phyloP scores from a whole-genome alignment of 106 monocot genomes.

The Acorus calamus region DNA sequence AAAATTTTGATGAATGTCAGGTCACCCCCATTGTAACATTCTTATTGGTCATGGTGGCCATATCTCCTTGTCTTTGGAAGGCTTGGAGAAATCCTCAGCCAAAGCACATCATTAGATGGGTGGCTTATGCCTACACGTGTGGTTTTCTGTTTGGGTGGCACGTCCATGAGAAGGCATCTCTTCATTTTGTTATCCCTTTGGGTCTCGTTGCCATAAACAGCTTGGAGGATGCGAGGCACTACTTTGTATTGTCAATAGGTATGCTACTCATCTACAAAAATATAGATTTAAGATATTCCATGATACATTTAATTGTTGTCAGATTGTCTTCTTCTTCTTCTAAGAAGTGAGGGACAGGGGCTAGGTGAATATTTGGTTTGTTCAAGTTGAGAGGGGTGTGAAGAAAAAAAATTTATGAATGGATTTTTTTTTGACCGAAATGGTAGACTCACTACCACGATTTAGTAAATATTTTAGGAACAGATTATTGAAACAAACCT shows the following conservation, averaged over 20 bases:
- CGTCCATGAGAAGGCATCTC: conserved; percentile 98
- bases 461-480: too few species aligned
- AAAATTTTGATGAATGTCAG: conserved; percentile 19
- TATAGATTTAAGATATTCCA: too few species aligned
- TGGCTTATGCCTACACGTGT: conserved; percentile 81
- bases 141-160: conserved; percentile 99
- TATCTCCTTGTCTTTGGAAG: conserved; percentile 75
- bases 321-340: too few species aligned
- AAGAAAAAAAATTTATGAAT: too few species aligned
- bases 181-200: conserved; percentile 90
- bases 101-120: conserved; percentile 71
- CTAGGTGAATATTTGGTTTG: too few species aligned
- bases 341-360: too few species aligned
- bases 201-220: conserved; percentile 56
- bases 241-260: conserved; percentile 87
- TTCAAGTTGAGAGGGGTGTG: too few species aligned
- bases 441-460: too few species aligned
- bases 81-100: conserved; percentile 62
- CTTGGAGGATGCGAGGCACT: conserved; percentile 77
- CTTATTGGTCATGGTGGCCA: conserved; percentile 59
- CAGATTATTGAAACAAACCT: too few species aligned
- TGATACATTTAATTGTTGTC: too few species aligned
- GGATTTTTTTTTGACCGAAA: too few species aligned
- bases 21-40: conserved; percentile 68
- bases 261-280: conserved; percentile 3